These are phyloP conservation scores for Haemoproteus tartakovskyi DNA, from an alignment of 169 alveolate species.

Conservation along the genomic window DNA sequence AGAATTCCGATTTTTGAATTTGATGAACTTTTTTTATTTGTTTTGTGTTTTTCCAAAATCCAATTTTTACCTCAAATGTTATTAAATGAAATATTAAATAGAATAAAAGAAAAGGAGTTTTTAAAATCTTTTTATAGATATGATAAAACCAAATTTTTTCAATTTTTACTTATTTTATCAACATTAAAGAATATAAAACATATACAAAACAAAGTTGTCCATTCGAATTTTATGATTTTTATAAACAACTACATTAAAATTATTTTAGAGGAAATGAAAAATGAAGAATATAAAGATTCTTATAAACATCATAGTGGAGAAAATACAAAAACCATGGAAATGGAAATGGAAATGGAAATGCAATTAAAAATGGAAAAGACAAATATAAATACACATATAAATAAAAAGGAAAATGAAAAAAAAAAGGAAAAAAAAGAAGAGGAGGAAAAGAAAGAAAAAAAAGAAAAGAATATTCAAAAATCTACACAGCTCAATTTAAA, in stretches of 20 bases:
- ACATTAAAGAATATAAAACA: constrained; percentile 16
- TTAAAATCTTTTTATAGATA: constrained; percentile 8
- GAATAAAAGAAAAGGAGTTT: constrained; percentile 2
- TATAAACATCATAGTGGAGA: too few relatives aligned
- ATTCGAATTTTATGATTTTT: constrained; percentile 7
- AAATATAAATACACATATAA: not conserved
- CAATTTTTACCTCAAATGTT: constrained; percentile 56
- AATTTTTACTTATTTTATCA: constrained; percentile 19
- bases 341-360: not conserved
- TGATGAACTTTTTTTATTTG: constrained; percentile 43
- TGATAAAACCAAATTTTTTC: constrained; percentile 21
- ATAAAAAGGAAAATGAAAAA: not conserved
- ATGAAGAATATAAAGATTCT: too few relatives aligned
- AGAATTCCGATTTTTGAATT: constrained; percentile 28
- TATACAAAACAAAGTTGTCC: not conserved
- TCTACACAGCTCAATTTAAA: not conserved
- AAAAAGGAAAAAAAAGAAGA: not conserved
- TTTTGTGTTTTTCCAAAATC: constrained; percentile 50
- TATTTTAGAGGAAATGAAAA: not conserved
- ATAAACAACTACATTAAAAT: constrained; percentile 14
- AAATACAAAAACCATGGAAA: not conserved
- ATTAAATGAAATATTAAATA: constrained; percentile 5
- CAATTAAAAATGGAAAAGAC: not conserved
- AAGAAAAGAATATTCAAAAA: too few relatives aligned
- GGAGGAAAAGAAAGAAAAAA: not conserved